Evolutionary conservation across 164 flowering plant species (phyloP).

Genomic region (Aristolochia fimbriata): DNA sequence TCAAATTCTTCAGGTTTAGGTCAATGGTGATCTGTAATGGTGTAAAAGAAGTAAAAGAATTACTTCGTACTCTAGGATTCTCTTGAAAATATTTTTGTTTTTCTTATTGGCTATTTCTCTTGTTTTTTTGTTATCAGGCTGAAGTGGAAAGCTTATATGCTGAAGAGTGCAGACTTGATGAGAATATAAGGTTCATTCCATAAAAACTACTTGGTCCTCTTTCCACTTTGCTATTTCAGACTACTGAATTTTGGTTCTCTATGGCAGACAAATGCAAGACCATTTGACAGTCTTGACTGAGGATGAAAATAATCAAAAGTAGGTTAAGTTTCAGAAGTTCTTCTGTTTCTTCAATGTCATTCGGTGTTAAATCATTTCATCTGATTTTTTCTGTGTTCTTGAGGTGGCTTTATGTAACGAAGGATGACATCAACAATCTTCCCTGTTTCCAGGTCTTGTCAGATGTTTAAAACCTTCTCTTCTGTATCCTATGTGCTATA

Average conservation of each 20-base stretch:
- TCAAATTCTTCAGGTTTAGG: too few relatives aligned
- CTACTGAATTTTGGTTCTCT: neutral
- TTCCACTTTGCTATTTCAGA: neutral
- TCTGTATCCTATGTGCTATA: neutral
- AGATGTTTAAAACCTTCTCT: conserved; percentile 2
- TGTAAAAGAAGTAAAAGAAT: too few relatives aligned
- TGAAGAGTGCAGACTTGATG: conserved; percentile 46
- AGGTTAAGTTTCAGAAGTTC: conserved; percentile 4
- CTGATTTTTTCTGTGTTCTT: neutral
- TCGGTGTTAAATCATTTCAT: neutral
- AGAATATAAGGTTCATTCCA: conserved; percentile 41
- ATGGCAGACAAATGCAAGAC: conserved; percentile 43
- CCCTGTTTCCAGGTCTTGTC: conserved; percentile 49
- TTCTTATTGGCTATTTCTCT: too few relatives aligned
- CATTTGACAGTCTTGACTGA: conserved; percentile 30
- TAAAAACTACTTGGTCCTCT: neutral
- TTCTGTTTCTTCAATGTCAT: conserved; percentile 4
- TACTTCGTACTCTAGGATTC: too few relatives aligned
- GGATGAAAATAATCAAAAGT: conserved; percentile 42
- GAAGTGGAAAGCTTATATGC: conserved; percentile 33
- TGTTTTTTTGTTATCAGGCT: conserved; percentile 21
- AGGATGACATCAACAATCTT: conserved; percentile 49
- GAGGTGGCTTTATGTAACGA: conserved; percentile 35
- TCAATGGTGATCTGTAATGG: too few relatives aligned
- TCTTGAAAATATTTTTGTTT: neutral